These are phyloP conservation scores for Vaccinium corymbosum DNA, from an alignment of 148 eudicot genomes.

Conservation along the genomic window DNA sequence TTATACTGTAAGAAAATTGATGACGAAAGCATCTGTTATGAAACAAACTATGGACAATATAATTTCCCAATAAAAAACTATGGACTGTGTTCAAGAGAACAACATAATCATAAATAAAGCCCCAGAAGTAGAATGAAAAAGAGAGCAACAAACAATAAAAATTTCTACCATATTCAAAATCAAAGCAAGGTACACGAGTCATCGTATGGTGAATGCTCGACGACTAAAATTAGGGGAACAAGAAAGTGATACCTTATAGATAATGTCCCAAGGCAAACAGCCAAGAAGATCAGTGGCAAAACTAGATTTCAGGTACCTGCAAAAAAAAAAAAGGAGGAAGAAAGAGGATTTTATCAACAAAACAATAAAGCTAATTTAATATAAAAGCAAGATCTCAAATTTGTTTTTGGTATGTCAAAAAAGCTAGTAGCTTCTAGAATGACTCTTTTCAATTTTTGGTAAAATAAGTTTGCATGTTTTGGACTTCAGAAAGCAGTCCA, in stretches of 20 bases:
- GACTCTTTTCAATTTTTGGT: too few species aligned
- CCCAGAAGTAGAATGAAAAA: neutral
- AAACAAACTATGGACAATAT: too few species aligned
- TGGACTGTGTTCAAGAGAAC: neutral
- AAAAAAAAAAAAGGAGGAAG: neutral
- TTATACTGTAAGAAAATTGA: neutral
- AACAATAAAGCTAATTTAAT: too few species aligned
- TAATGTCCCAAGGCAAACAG: constrained; percentile 92
- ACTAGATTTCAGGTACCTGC: constrained; percentile 80
- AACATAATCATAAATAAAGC: neutral
- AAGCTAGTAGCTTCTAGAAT: neutral
- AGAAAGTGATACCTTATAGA: constrained; percentile 58
- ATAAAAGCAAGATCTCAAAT: too few species aligned
- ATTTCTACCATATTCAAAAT: neutral
- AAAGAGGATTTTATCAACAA: too few species aligned
- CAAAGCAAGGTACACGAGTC: neutral
- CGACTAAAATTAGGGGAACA: neutral
- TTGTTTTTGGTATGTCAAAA: neutral
- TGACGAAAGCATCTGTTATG: neutral
- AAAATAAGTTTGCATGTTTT: too few species aligned
- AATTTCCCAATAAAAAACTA: neutral
- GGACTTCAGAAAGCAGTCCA: too few species aligned
- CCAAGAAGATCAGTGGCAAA: constrained; percentile 70
- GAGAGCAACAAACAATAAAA: neutral
- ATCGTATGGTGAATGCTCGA: neutral